phyloP scores from a whole-genome alignment of 306 rosid species.

The Trichosanthes truncata region DNA sequence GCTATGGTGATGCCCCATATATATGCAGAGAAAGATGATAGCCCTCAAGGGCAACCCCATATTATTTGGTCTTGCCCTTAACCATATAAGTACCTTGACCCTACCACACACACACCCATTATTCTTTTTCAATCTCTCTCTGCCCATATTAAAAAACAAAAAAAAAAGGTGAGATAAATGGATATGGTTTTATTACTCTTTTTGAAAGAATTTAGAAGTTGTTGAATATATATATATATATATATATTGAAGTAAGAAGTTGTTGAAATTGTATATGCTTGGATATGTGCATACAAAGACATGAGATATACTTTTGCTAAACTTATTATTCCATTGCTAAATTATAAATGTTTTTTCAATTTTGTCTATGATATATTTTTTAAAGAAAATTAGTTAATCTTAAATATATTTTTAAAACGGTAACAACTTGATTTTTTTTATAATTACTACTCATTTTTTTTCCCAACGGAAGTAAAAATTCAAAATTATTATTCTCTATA shows the following conservation, averaged over 20 bases:
- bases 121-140: neutral
- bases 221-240: no score
- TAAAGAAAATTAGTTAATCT: no score
- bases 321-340: no score
- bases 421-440: no score
- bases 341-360: no score
- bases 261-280: neutral
- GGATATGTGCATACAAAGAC: no score
- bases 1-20: neutral
- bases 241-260: neutral
- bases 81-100: neutral
- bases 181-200: neutral
- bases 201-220: neutral
- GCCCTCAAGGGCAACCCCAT: neutral
- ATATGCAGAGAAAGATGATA: neutral
- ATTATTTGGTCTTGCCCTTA: neutral
- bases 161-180: neutral
- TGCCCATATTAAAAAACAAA: neutral
- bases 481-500: no score
- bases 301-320: no score
- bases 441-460: no score
- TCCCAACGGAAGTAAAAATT: no score
- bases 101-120: neutral
- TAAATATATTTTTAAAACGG: no score
- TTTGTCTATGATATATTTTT: no score